Evolutionary conservation across 768 basidiomycete genomes (phyloP).

Genomic region (Mycena leptocephala): DNA sequence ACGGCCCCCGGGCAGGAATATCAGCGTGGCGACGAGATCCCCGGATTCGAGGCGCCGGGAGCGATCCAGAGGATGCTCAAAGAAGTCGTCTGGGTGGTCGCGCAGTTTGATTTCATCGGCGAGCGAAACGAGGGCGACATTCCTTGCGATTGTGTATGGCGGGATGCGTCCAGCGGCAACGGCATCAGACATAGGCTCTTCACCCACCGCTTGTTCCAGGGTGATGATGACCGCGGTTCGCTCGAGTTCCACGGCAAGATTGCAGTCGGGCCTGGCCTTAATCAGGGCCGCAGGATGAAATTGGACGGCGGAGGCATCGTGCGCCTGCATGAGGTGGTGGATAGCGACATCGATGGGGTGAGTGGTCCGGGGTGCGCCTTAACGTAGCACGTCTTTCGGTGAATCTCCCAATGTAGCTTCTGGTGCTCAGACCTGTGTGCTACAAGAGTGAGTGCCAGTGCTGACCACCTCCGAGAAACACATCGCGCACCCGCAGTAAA

Average conservation of each 20-base stretch:
- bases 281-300: not conserved
- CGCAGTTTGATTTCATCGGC: not conserved
- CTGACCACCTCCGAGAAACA: too few species aligned
- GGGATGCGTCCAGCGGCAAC: conserved; percentile 1
- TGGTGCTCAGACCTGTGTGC: conserved; percentile 8
- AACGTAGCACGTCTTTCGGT: not conserved
- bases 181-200: not conserved
- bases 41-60: not conserved
- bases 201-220: not conserved
- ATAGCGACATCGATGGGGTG: conserved; percentile 1
- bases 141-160: not conserved
- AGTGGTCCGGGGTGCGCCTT: not conserved
- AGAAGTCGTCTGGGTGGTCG: not conserved
- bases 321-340: not conserved
- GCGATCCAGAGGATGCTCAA: conserved; percentile 12
- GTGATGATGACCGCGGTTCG: not conserved
- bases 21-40: not conserved
- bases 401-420: conserved; percentile 10
- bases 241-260: not conserved
- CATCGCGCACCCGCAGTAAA: conserved; percentile 10
- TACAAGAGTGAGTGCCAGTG: not conserved
- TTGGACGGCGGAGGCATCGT: not conserved
- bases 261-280: not conserved
- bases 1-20: not conserved
- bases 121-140: not conserved